These are phyloP conservation scores for Ogataea neopini DNA, from an alignment of 805 yeast species.

Conservation along the genomic window DNA sequence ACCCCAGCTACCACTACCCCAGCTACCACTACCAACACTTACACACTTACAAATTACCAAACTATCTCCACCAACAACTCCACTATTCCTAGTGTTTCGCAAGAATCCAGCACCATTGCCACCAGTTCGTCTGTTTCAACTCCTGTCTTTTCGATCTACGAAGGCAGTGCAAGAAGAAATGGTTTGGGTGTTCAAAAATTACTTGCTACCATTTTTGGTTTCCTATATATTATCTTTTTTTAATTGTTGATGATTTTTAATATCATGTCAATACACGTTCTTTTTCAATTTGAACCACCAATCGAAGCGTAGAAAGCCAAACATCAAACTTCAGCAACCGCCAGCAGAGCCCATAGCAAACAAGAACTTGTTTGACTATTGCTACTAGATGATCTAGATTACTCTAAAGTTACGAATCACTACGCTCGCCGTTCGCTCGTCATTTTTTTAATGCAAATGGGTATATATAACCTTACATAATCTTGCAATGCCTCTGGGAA, in stretches of 20 bases:
- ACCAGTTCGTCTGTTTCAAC: too few species aligned
- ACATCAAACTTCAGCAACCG: too few species aligned
- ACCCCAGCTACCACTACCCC: constrained; percentile 1
- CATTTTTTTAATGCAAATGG: neutral
- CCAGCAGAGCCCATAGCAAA: too few species aligned
- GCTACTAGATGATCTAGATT: too few species aligned
- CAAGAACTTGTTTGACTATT: too few species aligned
- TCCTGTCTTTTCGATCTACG: constrained; percentile 1
- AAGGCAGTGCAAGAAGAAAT: constrained; percentile 5
- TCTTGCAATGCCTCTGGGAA: neutral
- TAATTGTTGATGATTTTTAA: neutral
- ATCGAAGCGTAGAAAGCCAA: too few species aligned
- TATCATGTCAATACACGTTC: constrained; percentile 3
- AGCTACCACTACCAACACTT: neutral
- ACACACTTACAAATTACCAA: neutral
- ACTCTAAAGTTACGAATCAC: too few species aligned
- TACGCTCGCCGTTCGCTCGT: too few species aligned
- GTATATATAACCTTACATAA: constrained; percentile 5
- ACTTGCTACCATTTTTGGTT: constrained; percentile 2
- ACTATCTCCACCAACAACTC: neutral
- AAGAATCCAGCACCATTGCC: constrained; percentile 2
- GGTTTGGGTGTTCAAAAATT: neutral
- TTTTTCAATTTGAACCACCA: too few species aligned
- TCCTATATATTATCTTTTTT: neutral
- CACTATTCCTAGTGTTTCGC: neutral